Conservation (phyloP, 768 basidiomycete species). For the Trametes punicea region DNA sequence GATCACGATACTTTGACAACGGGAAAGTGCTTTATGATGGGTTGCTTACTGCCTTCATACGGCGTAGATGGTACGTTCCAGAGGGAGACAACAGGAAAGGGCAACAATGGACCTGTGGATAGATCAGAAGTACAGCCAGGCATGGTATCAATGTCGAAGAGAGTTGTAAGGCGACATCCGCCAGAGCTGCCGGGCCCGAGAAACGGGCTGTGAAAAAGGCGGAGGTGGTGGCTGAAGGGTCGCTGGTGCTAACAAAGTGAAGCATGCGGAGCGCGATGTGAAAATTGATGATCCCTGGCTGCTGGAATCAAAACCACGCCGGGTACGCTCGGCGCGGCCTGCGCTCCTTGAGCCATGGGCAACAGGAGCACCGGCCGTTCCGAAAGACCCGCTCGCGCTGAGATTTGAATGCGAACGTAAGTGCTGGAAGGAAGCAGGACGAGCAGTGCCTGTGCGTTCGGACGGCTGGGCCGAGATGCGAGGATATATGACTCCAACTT, state of each 20-base stretch:
- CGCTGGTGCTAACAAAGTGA: constrained; percentile 11
- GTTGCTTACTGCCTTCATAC: constrained; percentile 3
- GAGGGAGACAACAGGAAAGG: not conserved
- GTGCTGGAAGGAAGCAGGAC: not conserved
- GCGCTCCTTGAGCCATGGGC: not conserved
- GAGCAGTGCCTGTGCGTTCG: not conserved
- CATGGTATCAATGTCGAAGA: not conserved
- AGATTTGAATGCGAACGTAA: not conserved
- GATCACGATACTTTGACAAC: constrained; percentile 9
- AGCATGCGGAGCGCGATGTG: constrained; percentile 6
- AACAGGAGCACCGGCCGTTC: constrained; percentile 7
- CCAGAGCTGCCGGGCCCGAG: not conserved
- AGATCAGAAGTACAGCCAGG: not conserved
- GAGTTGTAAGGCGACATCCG: not conserved
- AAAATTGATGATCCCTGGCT: constrained; percentile 1
- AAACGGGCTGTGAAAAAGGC: not conserved
- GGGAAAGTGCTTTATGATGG: constrained; percentile 7
- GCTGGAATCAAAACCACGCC: not conserved
- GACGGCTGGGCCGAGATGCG: not conserved
- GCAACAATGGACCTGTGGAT: not conserved
- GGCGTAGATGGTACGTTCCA: not conserved
- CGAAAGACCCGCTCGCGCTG: not conserved
- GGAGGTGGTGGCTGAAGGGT: constrained; percentile 5
- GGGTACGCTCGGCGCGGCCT: not conserved
- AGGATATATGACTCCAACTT: not conserved